Evolutionary conservation across 139 green algal genomes (phyloP).

Genomic region (Picochlorum costavermella): DNA sequence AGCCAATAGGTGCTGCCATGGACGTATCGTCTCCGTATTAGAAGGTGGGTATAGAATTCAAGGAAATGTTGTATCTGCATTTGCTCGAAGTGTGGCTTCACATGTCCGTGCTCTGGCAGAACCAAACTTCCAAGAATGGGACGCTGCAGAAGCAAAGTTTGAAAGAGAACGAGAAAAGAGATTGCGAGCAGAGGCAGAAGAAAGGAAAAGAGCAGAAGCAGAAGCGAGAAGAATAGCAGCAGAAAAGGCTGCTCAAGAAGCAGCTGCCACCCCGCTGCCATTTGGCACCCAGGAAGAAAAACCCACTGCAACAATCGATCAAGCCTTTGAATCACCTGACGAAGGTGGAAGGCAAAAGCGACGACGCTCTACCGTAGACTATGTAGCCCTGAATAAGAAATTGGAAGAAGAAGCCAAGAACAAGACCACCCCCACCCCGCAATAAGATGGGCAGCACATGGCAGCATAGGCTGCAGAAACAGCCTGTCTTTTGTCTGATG

Average conservation of each 20-base stretch:
- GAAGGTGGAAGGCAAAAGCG: conserved; percentile 33
- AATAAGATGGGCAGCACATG: no score
- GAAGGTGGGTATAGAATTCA: conserved; percentile 90
- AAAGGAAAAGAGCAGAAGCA: conserved; percentile 3
- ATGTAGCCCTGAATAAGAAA: conserved; percentile 60
- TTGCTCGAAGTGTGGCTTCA: conserved; percentile 73
- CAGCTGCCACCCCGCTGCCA: not conserved
- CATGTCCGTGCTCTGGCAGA: conserved; percentile 70
- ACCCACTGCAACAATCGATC: not conserved
- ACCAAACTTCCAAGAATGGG: conserved; percentile 30
- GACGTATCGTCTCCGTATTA: conserved; percentile 73
- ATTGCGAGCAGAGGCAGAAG: conserved; percentile 20
- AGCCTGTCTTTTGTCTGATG: no score
- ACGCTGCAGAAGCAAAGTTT: conserved; percentile 29
- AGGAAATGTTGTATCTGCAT: conserved; percentile 63
- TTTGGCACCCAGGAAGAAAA: not conserved
- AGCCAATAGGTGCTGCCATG: conserved; percentile 58
- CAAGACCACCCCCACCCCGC: no score
- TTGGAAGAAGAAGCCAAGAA: conserved; percentile 42
- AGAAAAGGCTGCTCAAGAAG: not conserved
- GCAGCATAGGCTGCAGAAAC: no score
- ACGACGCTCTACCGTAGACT: conserved; percentile 53
- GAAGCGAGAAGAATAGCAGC: not conserved
- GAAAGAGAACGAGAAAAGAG: conserved; percentile 39
- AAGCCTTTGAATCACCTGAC: conserved; percentile 5